Base-by-base conservation (phyloP, 441 rosid genomes). In the Kokia cookei region DNA sequence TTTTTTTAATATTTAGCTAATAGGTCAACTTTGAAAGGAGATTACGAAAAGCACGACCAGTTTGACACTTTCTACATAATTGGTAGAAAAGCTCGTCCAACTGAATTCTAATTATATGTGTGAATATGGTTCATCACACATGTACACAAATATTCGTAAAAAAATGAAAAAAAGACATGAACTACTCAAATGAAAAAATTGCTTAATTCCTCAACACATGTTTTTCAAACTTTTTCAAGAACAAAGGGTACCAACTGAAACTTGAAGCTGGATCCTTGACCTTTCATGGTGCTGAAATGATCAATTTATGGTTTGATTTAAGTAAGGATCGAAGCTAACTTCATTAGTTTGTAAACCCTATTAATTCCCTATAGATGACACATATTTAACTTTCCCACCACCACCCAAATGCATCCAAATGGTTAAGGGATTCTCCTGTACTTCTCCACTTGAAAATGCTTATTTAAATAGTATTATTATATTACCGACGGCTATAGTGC, bases 361-460 rank as follows among this genome's bases (percentile, higher is more conserved):
- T 62, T 32, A 32, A 29, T 29, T 51, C 70, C 54, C 37, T 24
- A 13, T 7, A 45, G 53, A 54, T 6, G 7, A 54, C 37, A 24
- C 7, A 66, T 32, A 29, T 50, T 45, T 27, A 43, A 24, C 51
- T 65, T 32, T 7, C 24, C 57, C 75, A 62, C 76, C 80, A 67
- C 80, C 78, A 70, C 81, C 50, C 40, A 65, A 69, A 65, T 51
- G 71, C 71, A 63, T 74, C 75, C 24, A 75, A 79, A 55, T 24
- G 48, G 59, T 15, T 75, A 22, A 22, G 71, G 77, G 76, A 77
- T 79, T 74, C 63, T 22, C 47, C 65, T 73, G 54, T 74, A 51
- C 50, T 51, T 84, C 48, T 40, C 86, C 85, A 79, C 83, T 83
- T 60, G 45, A 12, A 32, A 70, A 7, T 43, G 72, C 37, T 6